Percentiles rank a stretch among this genome's conserved stretches.
phyloP scores from a whole-genome alignment of 139 green algal species.

The Pleodorina starrii region DNA sequence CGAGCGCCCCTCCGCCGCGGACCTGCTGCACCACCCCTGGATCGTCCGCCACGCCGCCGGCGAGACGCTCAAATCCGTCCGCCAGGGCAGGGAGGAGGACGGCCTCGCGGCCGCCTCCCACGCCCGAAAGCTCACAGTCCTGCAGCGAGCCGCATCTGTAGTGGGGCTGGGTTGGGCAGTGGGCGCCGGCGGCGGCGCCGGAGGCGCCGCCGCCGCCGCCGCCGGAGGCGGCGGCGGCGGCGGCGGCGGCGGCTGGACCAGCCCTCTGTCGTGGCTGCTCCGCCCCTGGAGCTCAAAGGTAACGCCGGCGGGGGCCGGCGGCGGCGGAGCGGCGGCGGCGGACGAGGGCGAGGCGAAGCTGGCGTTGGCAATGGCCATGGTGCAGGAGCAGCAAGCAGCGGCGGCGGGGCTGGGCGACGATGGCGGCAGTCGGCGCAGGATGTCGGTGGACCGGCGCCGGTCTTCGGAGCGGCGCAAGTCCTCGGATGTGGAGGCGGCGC shows the following conservation, averaged over 20 bases:
- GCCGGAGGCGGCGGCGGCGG: not conserved
- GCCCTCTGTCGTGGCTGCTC: conserved; percentile 2
- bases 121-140: not conserved
- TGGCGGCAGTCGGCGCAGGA: too few species aligned
- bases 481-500: not conserved
- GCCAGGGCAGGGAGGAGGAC: not conserved
- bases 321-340: not conserved
- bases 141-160: not conserved
- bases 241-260: not conserved
- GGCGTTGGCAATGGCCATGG: conserved; percentile 23
- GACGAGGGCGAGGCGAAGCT: not conserved
- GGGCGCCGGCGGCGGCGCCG: not conserved
- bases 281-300: not conserved
- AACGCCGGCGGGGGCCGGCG: not conserved
- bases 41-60: conserved; percentile 53
- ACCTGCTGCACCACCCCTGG: conserved; percentile 64
- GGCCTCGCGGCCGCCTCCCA: not conserved
- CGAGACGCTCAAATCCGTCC: conserved; percentile 46
- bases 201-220: too few species aligned
- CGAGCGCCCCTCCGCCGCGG: conserved; percentile 61
- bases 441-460: too few species aligned
- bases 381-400: conserved; percentile 28
- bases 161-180: conserved; percentile 11
- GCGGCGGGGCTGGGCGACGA: too few species aligned
- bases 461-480: not conserved